Conservation (phyloP, 768 basidiomycete genomes). For the Kwoniella pini region DNA sequence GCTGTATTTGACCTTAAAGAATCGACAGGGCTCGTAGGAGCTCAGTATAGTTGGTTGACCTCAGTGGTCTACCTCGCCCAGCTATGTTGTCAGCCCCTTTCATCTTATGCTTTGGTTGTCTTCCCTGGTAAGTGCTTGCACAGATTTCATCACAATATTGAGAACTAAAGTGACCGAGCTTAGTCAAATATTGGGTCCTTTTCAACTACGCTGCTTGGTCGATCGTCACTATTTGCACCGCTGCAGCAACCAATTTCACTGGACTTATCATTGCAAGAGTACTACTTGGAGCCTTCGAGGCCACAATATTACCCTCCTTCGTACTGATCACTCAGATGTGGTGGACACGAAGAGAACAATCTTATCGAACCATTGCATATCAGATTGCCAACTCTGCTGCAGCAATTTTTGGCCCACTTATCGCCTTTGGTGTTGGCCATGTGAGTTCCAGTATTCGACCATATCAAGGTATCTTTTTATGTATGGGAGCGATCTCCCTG, state of each 20-base stretch:
- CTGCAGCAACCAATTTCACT: constrained; percentile 37
- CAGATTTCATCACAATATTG: too few relatives aligned
- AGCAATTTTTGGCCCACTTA: constrained; percentile 27
- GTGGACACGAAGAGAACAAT: constrained; percentile 32
- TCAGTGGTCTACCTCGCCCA: constrained; percentile 34
- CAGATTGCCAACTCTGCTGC: constrained; percentile 30
- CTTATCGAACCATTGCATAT: constrained; percentile 29
- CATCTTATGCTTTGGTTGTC: constrained; percentile 40
- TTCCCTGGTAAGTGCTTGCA: constrained; percentile 31
- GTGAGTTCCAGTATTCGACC: constrained; percentile 9
- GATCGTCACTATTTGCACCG: constrained; percentile 33
- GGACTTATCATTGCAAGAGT: constrained; percentile 36
- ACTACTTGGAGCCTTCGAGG: constrained; percentile 56
- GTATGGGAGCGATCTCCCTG: constrained; percentile 33
- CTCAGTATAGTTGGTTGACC: constrained; percentile 58
- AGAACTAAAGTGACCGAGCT: too few relatives aligned
- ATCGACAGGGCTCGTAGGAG: constrained; percentile 48
- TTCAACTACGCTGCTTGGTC: constrained; percentile 46
- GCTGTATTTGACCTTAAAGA: constrained; percentile 59
- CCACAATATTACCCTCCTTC: constrained; percentile 23
- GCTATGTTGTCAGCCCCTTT: constrained; percentile 39
- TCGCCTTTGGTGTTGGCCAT: constrained; percentile 21
- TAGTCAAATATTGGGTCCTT: constrained; percentile 39
- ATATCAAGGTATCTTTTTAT: constrained; percentile 38
- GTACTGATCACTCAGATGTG: constrained; percentile 21